phyloP scores from a whole-genome alignment of 129 eudicot genomes.

The Flaveria robusta region DNA sequence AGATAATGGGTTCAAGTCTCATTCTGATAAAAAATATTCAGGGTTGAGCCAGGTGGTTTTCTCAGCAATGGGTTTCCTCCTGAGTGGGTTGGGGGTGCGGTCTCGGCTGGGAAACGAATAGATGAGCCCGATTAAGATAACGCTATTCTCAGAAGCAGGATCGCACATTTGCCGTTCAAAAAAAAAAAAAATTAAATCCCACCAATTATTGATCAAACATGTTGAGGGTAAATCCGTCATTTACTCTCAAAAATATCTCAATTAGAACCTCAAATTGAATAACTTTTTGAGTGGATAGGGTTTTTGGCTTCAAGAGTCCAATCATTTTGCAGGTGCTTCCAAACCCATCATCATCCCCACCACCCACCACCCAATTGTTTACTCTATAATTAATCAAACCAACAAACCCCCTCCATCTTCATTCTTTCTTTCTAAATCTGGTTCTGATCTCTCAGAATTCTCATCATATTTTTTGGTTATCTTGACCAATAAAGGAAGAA shows the following conservation, averaged over 20 bases:
- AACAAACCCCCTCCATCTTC: slow-evolving; percentile 14
- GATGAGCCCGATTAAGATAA: too few relatives aligned
- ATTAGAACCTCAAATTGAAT: slow-evolving; percentile 33
- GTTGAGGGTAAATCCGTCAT: slow-evolving; percentile 35
- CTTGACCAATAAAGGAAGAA: slow-evolving; percentile 31
- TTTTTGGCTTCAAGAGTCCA: slow-evolving; percentile 32
- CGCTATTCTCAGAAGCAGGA: too few relatives aligned
- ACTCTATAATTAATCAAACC: slow-evolving; percentile 38
- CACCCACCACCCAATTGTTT: slow-evolving; percentile 32
- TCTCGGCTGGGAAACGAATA: too few relatives aligned
- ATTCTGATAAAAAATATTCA: too few relatives aligned
- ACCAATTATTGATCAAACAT: too few relatives aligned
- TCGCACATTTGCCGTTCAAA: too few relatives aligned
- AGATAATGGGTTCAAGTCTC: too few relatives aligned
- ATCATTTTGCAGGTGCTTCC: slow-evolving; percentile 34
- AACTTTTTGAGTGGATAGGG: slow-evolving; percentile 34
- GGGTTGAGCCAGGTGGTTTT: too few relatives aligned
- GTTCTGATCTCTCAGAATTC: slow-evolving; percentile 14
- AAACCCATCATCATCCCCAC: slow-evolving; percentile 22
- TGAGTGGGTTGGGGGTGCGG: too few relatives aligned
- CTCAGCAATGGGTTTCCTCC: too few relatives aligned
- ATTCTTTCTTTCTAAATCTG: slow-evolving; percentile 35
- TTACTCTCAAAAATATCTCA: slow-evolving; percentile 24
- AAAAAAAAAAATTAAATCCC: too few relatives aligned
- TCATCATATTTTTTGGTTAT: slow-evolving; percentile 17